phyloP scores from a whole-genome alignment of 257 asterid species.

The Gynochthodes officinalis region DNA sequence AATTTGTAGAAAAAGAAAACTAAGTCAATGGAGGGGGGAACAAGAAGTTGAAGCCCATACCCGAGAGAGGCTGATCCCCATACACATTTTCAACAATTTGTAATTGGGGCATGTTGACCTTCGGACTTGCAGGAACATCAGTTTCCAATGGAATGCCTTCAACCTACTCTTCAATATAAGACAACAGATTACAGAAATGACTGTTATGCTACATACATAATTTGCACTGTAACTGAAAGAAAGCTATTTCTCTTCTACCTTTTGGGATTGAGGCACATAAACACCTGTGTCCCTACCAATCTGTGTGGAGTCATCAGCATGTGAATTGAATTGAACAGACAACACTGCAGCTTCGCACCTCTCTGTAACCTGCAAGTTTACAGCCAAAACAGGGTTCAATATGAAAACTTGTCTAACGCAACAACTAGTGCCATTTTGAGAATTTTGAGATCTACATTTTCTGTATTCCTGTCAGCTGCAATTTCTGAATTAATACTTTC shows the following conservation, averaged over 20 bases:
- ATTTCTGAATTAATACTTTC: slow-evolving; percentile 10
- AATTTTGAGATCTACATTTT: slow-evolving; percentile 20
- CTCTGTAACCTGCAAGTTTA: slow-evolving; percentile 25
- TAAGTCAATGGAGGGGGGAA: not conserved
- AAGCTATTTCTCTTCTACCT: slow-evolving; percentile 17
- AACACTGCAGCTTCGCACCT: slow-evolving; percentile 8
- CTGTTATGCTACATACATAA: not conserved
- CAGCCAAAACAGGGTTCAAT: slow-evolving; percentile 8
- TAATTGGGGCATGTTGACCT: slow-evolving; percentile 29
- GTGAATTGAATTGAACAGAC: slow-evolving; percentile 18
- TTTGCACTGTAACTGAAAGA: not conserved
- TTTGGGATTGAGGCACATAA: slow-evolving; percentile 5
- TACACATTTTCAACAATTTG: slow-evolving; percentile 16
- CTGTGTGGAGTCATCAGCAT: slow-evolving; percentile 14
- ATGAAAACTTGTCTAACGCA: slow-evolving; percentile 2
- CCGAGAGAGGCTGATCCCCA: slow-evolving; percentile 31
- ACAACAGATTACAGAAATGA: slow-evolving; percentile 5
- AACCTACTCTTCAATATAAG: slow-evolving; percentile 22
- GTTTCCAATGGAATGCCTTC: slow-evolving; percentile 15
- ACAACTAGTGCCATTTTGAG: not conserved
- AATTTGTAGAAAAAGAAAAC: not conserved
- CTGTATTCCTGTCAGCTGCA: slow-evolving; percentile 3
- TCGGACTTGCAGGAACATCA: slow-evolving; percentile 22
- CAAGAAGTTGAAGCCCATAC: slow-evolving; percentile 16
- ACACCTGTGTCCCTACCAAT: slow-evolving; percentile 10